A percentile compares a stretch with the other conserved stretches of the same genome.
These are phyloP conservation scores for Pachyrhizus erosus DNA, from an alignment of 306 rosid species.

Conservation along the genomic window DNA sequence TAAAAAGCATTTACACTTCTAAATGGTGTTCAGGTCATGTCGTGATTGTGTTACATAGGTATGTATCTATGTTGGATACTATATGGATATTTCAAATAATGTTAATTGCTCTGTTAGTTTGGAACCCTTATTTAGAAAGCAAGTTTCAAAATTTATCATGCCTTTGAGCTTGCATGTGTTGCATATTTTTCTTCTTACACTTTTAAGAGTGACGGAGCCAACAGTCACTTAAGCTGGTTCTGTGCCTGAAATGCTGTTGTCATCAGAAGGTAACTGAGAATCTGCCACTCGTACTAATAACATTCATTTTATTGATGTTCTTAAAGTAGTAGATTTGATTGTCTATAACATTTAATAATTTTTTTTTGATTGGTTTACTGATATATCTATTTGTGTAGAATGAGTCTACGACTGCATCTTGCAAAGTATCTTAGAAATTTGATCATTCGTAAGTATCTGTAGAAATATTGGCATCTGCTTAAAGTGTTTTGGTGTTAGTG, in stretches of 20 bases:
- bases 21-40: no score
- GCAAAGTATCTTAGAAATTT: conserved; percentile 28
- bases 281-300: neutral
- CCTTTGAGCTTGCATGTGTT: conserved; percentile 70
- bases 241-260: conserved; percentile 39
- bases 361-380: conserved; percentile 28
- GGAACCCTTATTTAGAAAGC: conserved; percentile 78
- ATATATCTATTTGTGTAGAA: conserved; percentile 25
- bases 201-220: conserved; percentile 31
- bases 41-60: no score
- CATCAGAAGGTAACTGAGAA: conserved; percentile 54
- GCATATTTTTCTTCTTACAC: conserved; percentile 26
- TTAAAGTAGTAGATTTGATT: neutral
- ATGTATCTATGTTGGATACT: no score
- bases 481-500: neutral
- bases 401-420: conserved; percentile 17
- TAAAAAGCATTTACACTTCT: no score
- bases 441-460: neutral
- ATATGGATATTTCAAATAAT: no score
- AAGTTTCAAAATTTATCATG: conserved; percentile 72
- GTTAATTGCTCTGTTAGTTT: conserved; percentile 36
- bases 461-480: conserved; percentile 7
- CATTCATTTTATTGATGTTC: conserved; percentile 24
- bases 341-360: neutral
- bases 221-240: conserved; percentile 37